Base-by-base conservation (phyloP, 2,329 filamentous ascomycete genomes). In the Sphaerostilbella broomeana region DNA sequence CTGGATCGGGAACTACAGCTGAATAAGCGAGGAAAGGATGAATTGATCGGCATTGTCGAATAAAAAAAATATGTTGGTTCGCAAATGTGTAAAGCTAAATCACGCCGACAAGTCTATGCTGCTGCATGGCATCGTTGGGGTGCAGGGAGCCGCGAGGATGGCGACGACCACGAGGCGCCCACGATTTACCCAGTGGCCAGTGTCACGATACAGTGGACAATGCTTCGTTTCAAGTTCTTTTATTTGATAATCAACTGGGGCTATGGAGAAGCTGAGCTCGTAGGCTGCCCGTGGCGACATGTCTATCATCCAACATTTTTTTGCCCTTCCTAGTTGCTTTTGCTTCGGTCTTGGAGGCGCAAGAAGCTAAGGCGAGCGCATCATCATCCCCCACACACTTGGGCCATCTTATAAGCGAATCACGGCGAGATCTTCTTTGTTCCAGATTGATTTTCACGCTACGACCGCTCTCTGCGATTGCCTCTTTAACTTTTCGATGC, bases 361-460 rank as follows among this genome's bases (percentile, higher is more conserved):
- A 22, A 35, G 20, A 35, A 28, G 21, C 20, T 30, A 17, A 25
- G 16, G 38, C 32, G 29, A 28, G 24, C 18, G 38, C 17, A 40
- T 25, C 22, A 9, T 12, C 19, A 19, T 27, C 38, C 38, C 38
- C 33, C 20, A 10, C 26, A 26, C 17, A 25, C 38, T 20, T 24
- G 19, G 27, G 15, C 20, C 15, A 18, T 18, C 20, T 19, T 27
- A 16, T 28, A n/a, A 15, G 27, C 36, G 24, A 32, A 35, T 34
- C 36, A 37, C 22, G 18, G 19, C 17, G 41, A 40, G 36, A 41
- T 43, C 21, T 18, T 35, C 41, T 43, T 43, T 43, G 41, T 43
- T 38, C 38, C 16, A 37, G 24, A 34, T 42, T 22, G 3, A 13
- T 25, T 29, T 12, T 32, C 9, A n/a, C 13, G 24, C 12, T 13